Base-by-base conservation (phyloP, 2,329 filamentous ascomycete genomes). In the Hymenoscyphus linearis region DNA sequence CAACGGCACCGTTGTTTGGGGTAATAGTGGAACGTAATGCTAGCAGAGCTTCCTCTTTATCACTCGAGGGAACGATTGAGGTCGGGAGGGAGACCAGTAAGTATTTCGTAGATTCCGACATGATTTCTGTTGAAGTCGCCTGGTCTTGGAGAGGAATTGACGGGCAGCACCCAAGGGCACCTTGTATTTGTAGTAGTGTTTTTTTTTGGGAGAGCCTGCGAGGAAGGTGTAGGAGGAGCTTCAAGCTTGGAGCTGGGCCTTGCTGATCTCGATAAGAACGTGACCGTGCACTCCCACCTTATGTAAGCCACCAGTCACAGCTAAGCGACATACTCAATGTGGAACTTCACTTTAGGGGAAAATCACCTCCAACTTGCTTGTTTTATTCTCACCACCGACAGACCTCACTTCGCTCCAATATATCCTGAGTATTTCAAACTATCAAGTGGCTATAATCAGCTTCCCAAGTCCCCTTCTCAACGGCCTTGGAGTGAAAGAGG, bases 11-110 rank as follows among this genome's bases (percentile, higher is more conserved):
- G 75, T 90, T 87, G 70, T 96, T 90, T 61, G 84, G 78, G 56
- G 85, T 81, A 60, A 96, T 82, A 50, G 87, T 91, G 60, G 86
- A 79, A 68, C 86, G 85, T 64, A 99, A 78, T 53, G 91, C 84
- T 55, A 86, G 83, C 67, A 97, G 80, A 66, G 93, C 91, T 75
- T 96, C 91, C 68, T 93, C 88, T 71, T 83, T 83, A 77, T 93
- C 85, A 77, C 85, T 84, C 57, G 90, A 89, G 68, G 91, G 88
- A 72, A 92, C 88, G 74, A 93, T 93, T 62, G 90, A 90, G 68
- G 90, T 87, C 62, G 95, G 95, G 65, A 99, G 84, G 65, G 95
- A 98, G 69, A 98, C 83, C 72, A 98, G 84, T 70, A 93, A 85
- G 80, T 96, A 98, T 72, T 86, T 92, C 35, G 70, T 69, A 52